Conservation (phyloP, 148 eudicot species). For the Fagopyrum homotropicum region DNA sequence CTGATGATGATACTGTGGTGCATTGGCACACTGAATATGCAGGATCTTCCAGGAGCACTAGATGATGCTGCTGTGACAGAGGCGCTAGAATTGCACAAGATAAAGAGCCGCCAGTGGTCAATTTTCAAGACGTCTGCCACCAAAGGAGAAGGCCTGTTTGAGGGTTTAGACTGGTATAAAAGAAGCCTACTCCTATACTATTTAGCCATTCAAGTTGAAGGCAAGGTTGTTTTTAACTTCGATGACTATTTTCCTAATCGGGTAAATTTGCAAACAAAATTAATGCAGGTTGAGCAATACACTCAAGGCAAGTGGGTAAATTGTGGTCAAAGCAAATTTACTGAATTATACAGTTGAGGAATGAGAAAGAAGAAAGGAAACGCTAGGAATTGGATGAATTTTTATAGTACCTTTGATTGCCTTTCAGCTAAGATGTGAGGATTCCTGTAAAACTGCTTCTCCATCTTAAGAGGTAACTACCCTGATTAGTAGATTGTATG, state of each 20-base stretch:
- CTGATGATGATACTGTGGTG: background rate
- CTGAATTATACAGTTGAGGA: background rate
- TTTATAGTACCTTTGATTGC: background rate
- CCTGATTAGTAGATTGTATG: background rate
- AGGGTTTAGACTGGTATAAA: conserved; percentile 86
- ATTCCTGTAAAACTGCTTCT: background rate
- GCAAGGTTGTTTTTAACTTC: background rate
- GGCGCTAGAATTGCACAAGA: conserved; percentile 87
- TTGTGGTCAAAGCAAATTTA: background rate
- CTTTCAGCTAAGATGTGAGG: background rate
- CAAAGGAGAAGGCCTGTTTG: conserved; percentile 94
- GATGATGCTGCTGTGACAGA: conserved; percentile 96
- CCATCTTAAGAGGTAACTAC: background rate
- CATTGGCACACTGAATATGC: background rate
- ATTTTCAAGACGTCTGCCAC: conserved; percentile 92
- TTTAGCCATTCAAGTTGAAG: background rate
- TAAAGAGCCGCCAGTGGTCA: conserved; percentile 88
- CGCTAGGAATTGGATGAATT: background rate
- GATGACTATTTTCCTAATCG: background rate
- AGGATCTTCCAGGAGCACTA: conserved; percentile 98
- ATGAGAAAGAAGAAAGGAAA: background rate
- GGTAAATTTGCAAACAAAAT: background rate
- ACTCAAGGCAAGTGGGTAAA: conserved; percentile 65
- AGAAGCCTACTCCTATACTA: background rate
- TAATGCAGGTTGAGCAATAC: conserved; percentile 81